Conservation (phyloP, 1,139 yeast genomes). For the Magnusiomyces tetraspermus region DNA sequence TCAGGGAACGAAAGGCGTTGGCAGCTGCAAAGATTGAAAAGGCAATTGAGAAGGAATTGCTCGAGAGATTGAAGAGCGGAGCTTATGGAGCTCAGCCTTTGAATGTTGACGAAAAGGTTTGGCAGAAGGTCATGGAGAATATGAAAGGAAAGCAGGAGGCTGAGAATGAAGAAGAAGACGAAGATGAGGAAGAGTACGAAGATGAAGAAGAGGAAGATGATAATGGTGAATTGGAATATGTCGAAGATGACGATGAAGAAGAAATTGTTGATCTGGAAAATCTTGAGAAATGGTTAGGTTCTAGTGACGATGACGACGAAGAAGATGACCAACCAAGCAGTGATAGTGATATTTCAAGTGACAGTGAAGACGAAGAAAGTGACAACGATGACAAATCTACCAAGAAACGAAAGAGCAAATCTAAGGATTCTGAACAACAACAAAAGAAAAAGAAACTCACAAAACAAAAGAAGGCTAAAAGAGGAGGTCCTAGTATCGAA, state of each 20-base stretch:
- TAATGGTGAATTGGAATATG: conserved; percentile 74
- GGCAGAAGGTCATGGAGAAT: conserved; percentile 86
- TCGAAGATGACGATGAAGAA: conserved; percentile 66
- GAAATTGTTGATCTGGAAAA: conserved; percentile 90
- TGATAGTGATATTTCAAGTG: conserved; percentile 26
- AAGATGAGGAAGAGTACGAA: conserved; percentile 52
- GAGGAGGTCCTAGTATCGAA: conserved; percentile 71
- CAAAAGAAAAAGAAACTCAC: conserved; percentile 30
- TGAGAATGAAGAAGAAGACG: conserved; percentile 57
- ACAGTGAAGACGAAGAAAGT: conserved; percentile 28
- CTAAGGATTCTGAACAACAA: conserved; percentile 27
- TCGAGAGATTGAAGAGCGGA: conserved; percentile 91
- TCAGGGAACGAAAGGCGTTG: conserved; percentile 90
- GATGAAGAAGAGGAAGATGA: conserved; percentile 43
- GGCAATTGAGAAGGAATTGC: conserved; percentile 87
- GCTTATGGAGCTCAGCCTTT: conserved; percentile 97
- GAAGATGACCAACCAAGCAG: conserved; percentile 31
- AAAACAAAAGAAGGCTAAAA: conserved; percentile 28
- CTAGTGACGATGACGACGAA: conserved; percentile 40
- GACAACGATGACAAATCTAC: conserved; percentile 28
- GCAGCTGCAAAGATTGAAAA: conserved; percentile 95
- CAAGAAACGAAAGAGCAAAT: conserved; percentile 28
- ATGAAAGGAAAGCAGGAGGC: conserved; percentile 51
- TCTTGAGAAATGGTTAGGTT: conserved; percentile 79
- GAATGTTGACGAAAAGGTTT: conserved; percentile 88